Base-by-base conservation (phyloP, 768 basidiomycete genomes). In the Rhodocollybia butyracea region DNA sequence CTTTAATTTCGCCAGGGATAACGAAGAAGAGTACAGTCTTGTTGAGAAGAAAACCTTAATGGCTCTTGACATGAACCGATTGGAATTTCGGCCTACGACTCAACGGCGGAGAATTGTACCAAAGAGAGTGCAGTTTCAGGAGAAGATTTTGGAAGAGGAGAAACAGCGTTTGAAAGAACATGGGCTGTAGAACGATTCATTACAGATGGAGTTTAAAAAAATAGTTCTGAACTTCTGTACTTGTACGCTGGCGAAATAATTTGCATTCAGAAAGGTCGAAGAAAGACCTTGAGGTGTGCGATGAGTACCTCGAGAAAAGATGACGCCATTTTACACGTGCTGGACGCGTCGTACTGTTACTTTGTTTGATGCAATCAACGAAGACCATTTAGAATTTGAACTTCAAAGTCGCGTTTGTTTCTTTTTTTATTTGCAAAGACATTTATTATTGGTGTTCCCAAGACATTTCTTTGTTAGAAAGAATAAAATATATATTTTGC, bases 1-100 rank as follows among this genome's bases (percentile, higher is more conserved):
- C 21, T 85, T 86, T 66, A 71, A 76, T 32, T 82, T 84, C 60
- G 61, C 72, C 38, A 69, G 78, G 40, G 70, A 68, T 26, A 64
- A 78, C 59, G 69, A 71, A 12, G 67, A 71, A 0, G 78, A 81
- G 17, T 85, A 76, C 59, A 83, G 79, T 55, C 60, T 85, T 11
- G 84, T 85, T 15, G 85, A 85, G 64, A 72, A 66, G 58, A 84
- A 82, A 72, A 86, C 83, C 30, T 58, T 86, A 42, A 71, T 67
- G 53, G 82, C 77, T 27, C 69, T 85, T 29, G 80, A 82, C 0
- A 72, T 75, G 7, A 76, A 81, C 8, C 57, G 65, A 32, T 61
- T 79, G 5, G 75, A 78, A 7, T 84, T 77, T 64, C 69, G 67
- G 60, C 70, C 74, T 24, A 75, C 77, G 15, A 76, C 76, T 1